Base-by-base conservation (phyloP, 2,329 filamentous ascomycete genomes). In the Tolypocladium tundrense region DNA sequence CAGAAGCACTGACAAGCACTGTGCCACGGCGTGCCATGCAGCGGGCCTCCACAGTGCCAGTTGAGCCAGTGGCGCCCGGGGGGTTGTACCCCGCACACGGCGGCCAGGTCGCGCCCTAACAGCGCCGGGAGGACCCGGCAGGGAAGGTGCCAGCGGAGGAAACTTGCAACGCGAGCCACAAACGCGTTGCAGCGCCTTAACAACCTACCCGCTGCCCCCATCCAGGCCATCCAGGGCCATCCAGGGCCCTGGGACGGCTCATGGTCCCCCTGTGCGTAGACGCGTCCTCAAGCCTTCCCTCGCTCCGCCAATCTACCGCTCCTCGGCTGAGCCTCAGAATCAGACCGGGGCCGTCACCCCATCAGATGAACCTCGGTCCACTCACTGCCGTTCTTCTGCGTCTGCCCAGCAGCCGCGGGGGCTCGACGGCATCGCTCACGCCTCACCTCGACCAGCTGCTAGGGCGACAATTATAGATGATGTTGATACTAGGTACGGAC, bases 101-200 rank as follows among this genome's bases (percentile, higher is more conserved):
- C 39, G 21, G 24, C 35, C 35, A 51, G 43, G 43, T 57, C 43
- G 55, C 42, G 24, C 54, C 42, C 33, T 42, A 58, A 52, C 53
- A 45, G 55, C 53, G 42, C 53, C 58, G 55, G 58, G 59, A 59
- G 53, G 55, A 42, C 53, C 59, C 59, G 57, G 57, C 55, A 56
- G 54, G 57, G 48, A 58, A 58, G 56, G 53, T 41, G 53, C 8
- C 48, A 51, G 55, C 43, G 16, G 42, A 19, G 2, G 27, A 39
- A 56, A 51, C 42, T 24, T 40, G 41, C 27, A 51, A 51, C 6
- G 27, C 27, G 16, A 16, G 45, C 45, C 4, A 48, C 14, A 16
- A 10, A 48, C 24, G 24, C 4, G 27, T 27, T 33, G 45, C 27
- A 33, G 45, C 16, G 45, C 45, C 16, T 27, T 24, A 48, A 31